Base-by-base conservation (phyloP, 805 yeast species). In the Myxozyma sirexii region DNA sequence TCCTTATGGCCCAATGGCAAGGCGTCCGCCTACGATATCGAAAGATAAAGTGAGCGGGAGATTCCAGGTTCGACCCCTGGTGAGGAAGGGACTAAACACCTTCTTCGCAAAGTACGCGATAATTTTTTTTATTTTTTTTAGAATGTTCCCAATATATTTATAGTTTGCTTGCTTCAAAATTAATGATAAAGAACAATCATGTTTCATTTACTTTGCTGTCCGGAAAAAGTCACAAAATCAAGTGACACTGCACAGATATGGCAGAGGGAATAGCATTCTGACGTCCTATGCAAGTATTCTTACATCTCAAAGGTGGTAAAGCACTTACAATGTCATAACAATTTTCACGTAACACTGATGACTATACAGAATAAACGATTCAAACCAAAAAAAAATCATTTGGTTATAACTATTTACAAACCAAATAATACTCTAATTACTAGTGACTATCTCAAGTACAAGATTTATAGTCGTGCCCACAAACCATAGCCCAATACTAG, bases 401-500 rank as follows among this genome's bases (percentile, higher is more conserved):
- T n/a, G 13, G 4, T n/a, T 5, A 37, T n/a, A 13, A 6, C 4
- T 37, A 37, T 37, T 7, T 10, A 37, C 41, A 37, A n/a, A 37
- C 4, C 15, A 37, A 13, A 37, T 7, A 29, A 29, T 29, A 29
- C 33, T 29, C 33, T 29, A 29, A 3, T 35, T 24, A 19, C 35
- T 17, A 19, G 39, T 12, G 33, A 45, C 12, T 21, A 57, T 37
- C 27, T 61, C 65, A 17, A 56, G 47, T 15, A 27, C 54, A 17
- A 62, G 55, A 35, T 58, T 62, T 15, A 55, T 54, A 2, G 37
- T 42, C 23, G 82, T 77, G 4, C 79, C 78, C 5, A 72, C 24
- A 6, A 69, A 56, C 84, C 84, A 82, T 4, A 77, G 58, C 1
- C 69, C 48, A 15, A 82, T 72, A 69, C 78, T 73, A 8, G 71